Conservation (phyloP, 2,329 filamentous ascomycete species). For the Rachicladosporium sp. region DNA sequence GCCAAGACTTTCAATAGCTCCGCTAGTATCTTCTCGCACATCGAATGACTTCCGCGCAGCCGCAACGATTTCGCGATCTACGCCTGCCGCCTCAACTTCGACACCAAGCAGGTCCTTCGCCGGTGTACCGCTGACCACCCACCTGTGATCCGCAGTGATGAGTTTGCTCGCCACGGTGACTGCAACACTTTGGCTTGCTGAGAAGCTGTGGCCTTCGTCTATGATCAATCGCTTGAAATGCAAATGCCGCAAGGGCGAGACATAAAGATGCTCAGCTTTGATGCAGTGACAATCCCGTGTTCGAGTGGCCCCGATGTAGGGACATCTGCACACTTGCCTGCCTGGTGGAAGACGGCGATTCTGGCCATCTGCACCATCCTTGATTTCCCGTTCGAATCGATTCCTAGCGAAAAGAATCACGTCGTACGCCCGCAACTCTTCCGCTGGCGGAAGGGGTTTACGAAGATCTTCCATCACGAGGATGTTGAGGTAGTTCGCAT, state of each 20-base stretch:
- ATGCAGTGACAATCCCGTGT: conserved; percentile 34
- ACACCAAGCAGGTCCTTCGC: conserved; percentile 71
- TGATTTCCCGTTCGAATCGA: conserved; percentile 58
- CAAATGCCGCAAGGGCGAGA: conserved; percentile 54
- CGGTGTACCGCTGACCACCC: conserved; percentile 86
- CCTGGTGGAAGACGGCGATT: conserved; percentile 25
- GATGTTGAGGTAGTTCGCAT: conserved; percentile 42
- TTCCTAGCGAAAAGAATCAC: conserved; percentile 65
- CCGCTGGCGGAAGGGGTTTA: conserved; percentile 43
- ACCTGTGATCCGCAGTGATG: conserved; percentile 54
- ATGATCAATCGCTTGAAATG: conserved; percentile 84
- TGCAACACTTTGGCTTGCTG: conserved; percentile 51
- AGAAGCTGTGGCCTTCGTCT: conserved; percentile 81
- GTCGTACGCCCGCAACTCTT: conserved; percentile 55
- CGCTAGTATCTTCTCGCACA: conserved; percentile 25
- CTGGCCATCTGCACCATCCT: conserved; percentile 34
- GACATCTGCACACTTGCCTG: conserved; percentile 21
- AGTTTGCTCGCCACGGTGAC: conserved; percentile 43
- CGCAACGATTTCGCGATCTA: conserved; percentile 17
- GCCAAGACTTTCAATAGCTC: conserved; percentile 48
- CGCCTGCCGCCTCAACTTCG: conserved; percentile 33
- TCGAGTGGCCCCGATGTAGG: conserved; percentile 34
- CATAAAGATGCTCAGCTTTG: conserved; percentile 30
- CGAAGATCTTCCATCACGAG: conserved; percentile 46
- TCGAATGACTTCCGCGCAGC: conserved; percentile 30